A percentile compares a stretch with the other conserved stretches of the same genome.
phyloP scores from a whole-genome alignment of 495 filamentous ascomycete genomes.

The Lasiosphaeria miniovina region DNA sequence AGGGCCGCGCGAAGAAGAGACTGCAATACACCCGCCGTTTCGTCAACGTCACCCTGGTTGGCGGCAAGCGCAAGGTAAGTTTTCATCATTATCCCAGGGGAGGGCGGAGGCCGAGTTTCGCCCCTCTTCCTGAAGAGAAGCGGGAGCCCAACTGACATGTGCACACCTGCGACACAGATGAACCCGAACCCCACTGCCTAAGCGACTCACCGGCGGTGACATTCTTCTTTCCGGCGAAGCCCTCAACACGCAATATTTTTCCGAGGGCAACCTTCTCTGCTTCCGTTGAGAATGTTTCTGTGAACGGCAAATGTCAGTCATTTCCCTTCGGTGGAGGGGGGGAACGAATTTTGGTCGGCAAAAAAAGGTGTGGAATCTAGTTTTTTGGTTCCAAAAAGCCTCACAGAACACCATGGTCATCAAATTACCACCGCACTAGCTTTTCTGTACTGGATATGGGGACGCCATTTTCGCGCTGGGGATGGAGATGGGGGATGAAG shows the following conservation, averaged over 20 bases:
- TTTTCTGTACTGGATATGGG: not conserved
- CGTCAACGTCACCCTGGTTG: constrained; percentile 98
- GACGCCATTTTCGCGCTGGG: not conserved
- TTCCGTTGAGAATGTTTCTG: constrained; percentile 6
- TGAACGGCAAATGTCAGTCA: constrained; percentile 4
- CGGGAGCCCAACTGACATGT: not conserved
- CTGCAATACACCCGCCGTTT: constrained; percentile 96
- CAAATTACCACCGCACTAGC: not conserved
- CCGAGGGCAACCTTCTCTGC: not conserved
- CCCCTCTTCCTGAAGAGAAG: not conserved
- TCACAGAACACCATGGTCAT: too few relatives aligned
- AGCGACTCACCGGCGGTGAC: constrained; percentile 23
- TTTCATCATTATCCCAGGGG: not conserved
- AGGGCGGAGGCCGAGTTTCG: too few relatives aligned
- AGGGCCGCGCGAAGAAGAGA: constrained; percentile 98
- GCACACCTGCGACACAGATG: constrained; percentile 34
- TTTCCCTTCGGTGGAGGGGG: constrained; percentile 2
- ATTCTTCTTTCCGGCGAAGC: constrained; percentile 13
- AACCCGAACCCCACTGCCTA: constrained; percentile 51
- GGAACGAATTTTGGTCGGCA: not conserved
- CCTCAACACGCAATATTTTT: not conserved
- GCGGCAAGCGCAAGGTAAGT: constrained; percentile 96
- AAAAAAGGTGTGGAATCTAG: not conserved
- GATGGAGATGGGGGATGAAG: not conserved
- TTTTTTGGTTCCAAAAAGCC: not conserved